Evolutionary conservation across 169 alveolate species (phyloP).

Genomic region (Eimeria maxima): DNA sequence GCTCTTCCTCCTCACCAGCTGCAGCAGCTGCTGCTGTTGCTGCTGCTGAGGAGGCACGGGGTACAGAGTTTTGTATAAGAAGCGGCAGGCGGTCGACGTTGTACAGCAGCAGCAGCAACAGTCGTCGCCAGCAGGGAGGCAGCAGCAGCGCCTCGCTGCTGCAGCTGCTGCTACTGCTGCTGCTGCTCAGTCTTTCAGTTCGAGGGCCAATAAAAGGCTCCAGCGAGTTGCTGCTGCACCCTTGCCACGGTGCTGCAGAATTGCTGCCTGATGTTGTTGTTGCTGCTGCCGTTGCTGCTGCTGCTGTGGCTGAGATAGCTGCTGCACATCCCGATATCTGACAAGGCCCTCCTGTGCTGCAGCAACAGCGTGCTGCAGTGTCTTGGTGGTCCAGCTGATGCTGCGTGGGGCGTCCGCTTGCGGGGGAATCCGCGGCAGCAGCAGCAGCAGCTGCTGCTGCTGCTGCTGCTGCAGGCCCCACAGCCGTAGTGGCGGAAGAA

Average conservation of each 20-base stretch:
- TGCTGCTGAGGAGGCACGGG: neutral
- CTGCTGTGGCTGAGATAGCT: too few relatives aligned
- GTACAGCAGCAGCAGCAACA: constrained; percentile 66
- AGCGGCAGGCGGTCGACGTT: constrained; percentile 60
- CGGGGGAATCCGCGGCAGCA: neutral
- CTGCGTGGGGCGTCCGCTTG: neutral
- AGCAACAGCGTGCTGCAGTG: constrained; percentile 34
- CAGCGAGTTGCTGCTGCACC: constrained; percentile 19
- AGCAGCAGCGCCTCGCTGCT: constrained; percentile 22
- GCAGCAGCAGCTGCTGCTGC: too few relatives aligned
- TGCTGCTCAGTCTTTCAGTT: constrained; percentile 45
- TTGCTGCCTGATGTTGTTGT: too few relatives aligned
- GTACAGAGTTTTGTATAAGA: neutral
- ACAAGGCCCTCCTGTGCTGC: constrained; percentile 62
- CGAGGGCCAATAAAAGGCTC: constrained; percentile 41
- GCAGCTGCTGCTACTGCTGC: constrained; percentile 61
- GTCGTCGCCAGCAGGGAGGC: constrained; percentile 57
- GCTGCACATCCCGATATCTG: neutral
- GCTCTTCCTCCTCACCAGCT: too few relatives aligned
- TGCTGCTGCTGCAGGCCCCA: too few relatives aligned
- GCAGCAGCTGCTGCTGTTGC: constrained; percentile 20
- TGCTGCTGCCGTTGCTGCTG: too few relatives aligned
- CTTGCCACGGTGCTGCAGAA: constrained; percentile 43
- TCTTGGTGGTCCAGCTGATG: constrained; percentile 19
- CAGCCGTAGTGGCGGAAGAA: too few relatives aligned